Evolutionary conservation across 805 yeast genomes (phyloP).

Genomic region (Jamesozyma lodderae): DNA sequence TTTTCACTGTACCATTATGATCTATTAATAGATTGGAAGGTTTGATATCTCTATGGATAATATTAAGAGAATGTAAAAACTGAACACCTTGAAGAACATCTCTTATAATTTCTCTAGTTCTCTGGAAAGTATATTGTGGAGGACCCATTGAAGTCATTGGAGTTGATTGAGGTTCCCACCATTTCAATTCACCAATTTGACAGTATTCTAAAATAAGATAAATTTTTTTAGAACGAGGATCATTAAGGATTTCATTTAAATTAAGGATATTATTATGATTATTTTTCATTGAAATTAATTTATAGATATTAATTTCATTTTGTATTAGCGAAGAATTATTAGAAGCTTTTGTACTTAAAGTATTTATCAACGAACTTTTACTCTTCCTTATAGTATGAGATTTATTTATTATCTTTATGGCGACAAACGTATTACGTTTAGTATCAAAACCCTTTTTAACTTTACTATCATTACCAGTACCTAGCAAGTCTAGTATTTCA

Average conservation of each 20-base stretch:
- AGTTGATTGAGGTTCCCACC: slow-evolving; percentile 44
- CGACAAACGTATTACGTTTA: slow-evolving; percentile 59
- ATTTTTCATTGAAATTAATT: slow-evolving; percentile 55
- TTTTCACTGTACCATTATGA: slow-evolving; percentile 66
- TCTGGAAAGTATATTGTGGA: slow-evolving; percentile 59
- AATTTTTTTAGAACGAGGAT: slow-evolving; percentile 70
- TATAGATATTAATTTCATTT: slow-evolving; percentile 87
- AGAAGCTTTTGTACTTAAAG: slow-evolving; percentile 2
- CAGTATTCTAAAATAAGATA: slow-evolving; percentile 85
- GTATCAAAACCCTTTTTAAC: slow-evolving; percentile 83
- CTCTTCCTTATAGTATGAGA: slow-evolving; percentile 28
- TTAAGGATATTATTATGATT: slow-evolving; percentile 87
- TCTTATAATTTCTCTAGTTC: slow-evolving; percentile 64
- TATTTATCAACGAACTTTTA: slow-evolving; percentile 7
- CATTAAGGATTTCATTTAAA: slow-evolving; percentile 81
- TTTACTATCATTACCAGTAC: slow-evolving; percentile 98
- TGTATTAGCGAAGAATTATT: slow-evolving; percentile 65
- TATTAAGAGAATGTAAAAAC: slow-evolving; percentile 81
- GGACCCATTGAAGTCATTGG: slow-evolving; percentile 37
- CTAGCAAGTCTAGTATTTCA: slow-evolving; percentile 79
- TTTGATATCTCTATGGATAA: slow-evolving; percentile 90
- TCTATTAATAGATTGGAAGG: slow-evolving; percentile 83
- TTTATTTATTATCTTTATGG: slow-evolving; percentile 86
- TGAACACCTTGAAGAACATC: slow-evolving; percentile 85
- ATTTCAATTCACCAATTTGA: slow-evolving; percentile 81